phyloP scores from a whole-genome alignment of 75 land plant genomes.

The Pinus taeda region DNA sequence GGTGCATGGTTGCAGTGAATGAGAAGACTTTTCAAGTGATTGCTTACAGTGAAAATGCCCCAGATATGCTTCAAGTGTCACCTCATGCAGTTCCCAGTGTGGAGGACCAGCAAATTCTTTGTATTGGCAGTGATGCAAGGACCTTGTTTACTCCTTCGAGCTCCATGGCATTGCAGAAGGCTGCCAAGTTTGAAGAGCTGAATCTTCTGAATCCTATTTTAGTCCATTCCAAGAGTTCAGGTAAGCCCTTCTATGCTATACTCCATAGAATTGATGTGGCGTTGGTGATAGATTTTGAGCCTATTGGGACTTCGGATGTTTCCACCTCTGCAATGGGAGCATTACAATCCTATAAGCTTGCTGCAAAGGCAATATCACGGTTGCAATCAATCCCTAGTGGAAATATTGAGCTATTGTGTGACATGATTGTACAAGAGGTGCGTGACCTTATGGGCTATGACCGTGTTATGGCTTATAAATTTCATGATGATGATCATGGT shows the following conservation, averaged over 20 bases:
- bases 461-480: constrained; percentile 89
- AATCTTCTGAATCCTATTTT: constrained; percentile 78
- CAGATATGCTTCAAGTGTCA: constrained; percentile 80
- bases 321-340: constrained; percentile 76
- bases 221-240: constrained; percentile 73
- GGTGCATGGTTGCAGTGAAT: constrained; percentile 84
- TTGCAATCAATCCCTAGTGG: constrained; percentile 80
- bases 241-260: constrained; percentile 87
- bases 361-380: constrained; percentile 76
- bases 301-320: constrained; percentile 58
- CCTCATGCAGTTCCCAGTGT: constrained; percentile 80
- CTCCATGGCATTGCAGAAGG: constrained; percentile 42
- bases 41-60: constrained; percentile 89
- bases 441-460: constrained; percentile 84
- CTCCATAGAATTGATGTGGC: constrained; percentile 69
- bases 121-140: constrained; percentile 54
- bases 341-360: constrained; percentile 83
- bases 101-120: constrained; percentile 60
- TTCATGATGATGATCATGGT: constrained; percentile 97
- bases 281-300: constrained; percentile 80
- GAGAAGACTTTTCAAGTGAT: constrained; percentile 53
- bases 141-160: neutral
- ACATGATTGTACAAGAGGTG: constrained; percentile 75
- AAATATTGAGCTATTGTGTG: constrained; percentile 65
- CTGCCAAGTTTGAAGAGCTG: constrained; percentile 60